Evolutionary conservation across 176 grass and related monocot genomes (phyloP).

Genomic region (Luzula sylvatica): DNA sequence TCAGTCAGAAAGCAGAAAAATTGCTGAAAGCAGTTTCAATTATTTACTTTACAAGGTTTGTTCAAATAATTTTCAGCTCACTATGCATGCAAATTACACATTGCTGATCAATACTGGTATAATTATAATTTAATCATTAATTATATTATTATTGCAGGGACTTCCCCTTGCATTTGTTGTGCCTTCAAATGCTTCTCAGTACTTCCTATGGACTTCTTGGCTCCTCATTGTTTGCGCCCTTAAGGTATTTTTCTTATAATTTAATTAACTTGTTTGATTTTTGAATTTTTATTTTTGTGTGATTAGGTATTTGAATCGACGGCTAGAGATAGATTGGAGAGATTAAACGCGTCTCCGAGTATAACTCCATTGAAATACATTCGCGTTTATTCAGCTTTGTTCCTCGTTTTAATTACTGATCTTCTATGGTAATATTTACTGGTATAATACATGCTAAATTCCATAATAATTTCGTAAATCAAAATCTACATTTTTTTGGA

Average conservation of each 20-base stretch:
- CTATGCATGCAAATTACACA: not conserved
- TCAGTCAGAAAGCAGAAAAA: conserved; percentile 14
- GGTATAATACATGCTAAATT: conserved; percentile 16
- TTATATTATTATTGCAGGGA: conserved; percentile 44
- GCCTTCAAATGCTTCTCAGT: conserved; percentile 65
- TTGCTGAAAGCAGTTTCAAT: conserved; percentile 10
- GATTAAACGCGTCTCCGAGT: conserved; percentile 71
- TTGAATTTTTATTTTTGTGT: conserved; percentile 24
- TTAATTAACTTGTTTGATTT: conserved; percentile 8
- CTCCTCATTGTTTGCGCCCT: conserved; percentile 72
- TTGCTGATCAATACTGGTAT: not conserved
- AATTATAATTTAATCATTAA: no score
- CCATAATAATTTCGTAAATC: not conserved
- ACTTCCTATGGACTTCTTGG: conserved; percentile 81
- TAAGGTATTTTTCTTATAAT: conserved; percentile 54
- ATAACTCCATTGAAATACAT: conserved; percentile 80
- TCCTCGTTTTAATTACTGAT: conserved; percentile 78
- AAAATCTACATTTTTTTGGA: not conserved
- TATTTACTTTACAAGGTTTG: conserved; percentile 27
- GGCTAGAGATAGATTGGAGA: conserved; percentile 87
- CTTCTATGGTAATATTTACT: conserved; percentile 81
- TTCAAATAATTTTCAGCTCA: not conserved
- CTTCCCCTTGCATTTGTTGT: conserved; percentile 86
- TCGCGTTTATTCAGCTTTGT: conserved; percentile 69
- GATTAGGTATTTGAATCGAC: conserved; percentile 81